A percentile compares a stretch with the other conserved stretches of the same genome.
Evolutionary conservation across 495 filamentous ascomycete species (phyloP).

Genomic region (Tuber melanosporum): DNA sequence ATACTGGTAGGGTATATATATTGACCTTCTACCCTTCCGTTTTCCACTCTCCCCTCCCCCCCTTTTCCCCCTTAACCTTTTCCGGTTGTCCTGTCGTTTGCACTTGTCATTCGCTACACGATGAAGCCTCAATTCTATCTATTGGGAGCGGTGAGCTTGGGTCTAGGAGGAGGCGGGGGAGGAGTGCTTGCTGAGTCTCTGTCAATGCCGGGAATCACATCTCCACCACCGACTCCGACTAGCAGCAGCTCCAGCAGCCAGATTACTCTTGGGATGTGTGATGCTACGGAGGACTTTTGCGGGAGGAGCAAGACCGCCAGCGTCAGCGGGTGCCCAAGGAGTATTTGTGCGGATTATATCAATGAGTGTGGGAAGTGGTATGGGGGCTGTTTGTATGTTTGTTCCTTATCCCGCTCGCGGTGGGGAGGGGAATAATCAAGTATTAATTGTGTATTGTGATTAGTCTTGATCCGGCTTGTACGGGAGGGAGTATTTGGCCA

Average conservation of each 20-base stretch:
- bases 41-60: not conserved
- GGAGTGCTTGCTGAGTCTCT: not conserved
- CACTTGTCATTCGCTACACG: not conserved
- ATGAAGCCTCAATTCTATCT: constrained; percentile 3
- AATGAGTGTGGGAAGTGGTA: constrained; percentile 29
- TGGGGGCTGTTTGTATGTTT: constrained; percentile 30
- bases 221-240: not conserved
- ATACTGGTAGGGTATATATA: not conserved
- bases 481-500: constrained; percentile 20
- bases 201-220: not conserved
- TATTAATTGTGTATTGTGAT: not conserved
- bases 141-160: not conserved
- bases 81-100: constrained; percentile 1
- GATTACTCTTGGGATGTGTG: not conserved
- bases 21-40: not conserved
- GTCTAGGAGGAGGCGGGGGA: not conserved
- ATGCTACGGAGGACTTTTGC: not conserved
- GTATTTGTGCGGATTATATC: constrained; percentile 23
- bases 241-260: constrained; percentile 2
- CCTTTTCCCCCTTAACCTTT: not conserved
- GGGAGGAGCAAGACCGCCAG: not conserved
- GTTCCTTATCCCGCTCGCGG: not conserved
- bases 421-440: not conserved
- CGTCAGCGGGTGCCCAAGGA: constrained; percentile 4
- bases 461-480: constrained; percentile 25